These are phyloP conservation scores for Ophiosphaerella narmari DNA, from an alignment of 2,329 filamentous ascomycete species.

Conservation along the genomic window DNA sequence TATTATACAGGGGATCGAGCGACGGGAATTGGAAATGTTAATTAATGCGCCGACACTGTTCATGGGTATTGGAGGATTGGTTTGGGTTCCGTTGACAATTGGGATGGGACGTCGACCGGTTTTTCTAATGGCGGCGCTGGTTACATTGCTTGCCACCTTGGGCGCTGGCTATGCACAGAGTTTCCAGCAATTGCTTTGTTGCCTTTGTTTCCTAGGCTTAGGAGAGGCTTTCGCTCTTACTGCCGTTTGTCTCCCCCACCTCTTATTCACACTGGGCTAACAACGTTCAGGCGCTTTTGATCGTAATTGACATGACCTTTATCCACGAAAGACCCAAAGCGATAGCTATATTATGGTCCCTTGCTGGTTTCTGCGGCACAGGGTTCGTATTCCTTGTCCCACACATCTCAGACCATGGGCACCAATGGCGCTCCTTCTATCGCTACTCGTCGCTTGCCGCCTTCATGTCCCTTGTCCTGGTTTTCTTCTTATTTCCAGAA, in stretches of 20 bases:
- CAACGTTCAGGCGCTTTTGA: slow-evolving; percentile 35
- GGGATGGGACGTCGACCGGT: slow-evolving; percentile 47
- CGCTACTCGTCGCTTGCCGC: slow-evolving; percentile 33
- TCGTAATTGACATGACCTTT: slow-evolving; percentile 48
- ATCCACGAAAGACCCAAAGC: slow-evolving; percentile 45
- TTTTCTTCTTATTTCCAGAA: slow-evolving; percentile 43
- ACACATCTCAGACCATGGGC: slow-evolving; percentile 26
- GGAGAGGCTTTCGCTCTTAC: slow-evolving; percentile 38
- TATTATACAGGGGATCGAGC: slow-evolving; percentile 18
- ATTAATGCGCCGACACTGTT: slow-evolving; percentile 39
- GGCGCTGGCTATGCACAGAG: slow-evolving; percentile 30
- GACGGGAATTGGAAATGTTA: slow-evolving; percentile 32
- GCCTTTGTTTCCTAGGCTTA: slow-evolving; percentile 40
- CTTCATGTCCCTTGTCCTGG: slow-evolving; percentile 29
- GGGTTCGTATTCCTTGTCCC: slow-evolving; percentile 32
- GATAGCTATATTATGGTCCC: slow-evolving; percentile 44
- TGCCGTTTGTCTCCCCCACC: slow-evolving; percentile 19
- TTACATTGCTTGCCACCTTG: slow-evolving; percentile 34
- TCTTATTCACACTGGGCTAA: background rate
- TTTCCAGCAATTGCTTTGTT: slow-evolving; percentile 35
- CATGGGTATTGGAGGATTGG: slow-evolving; percentile 44
- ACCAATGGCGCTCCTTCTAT: slow-evolving; percentile 44
- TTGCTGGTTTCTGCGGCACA: slow-evolving; percentile 33
- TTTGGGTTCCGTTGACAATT: slow-evolving; percentile 47
- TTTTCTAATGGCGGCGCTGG: slow-evolving; percentile 35